Evolutionary conservation across 768 basidiomycete genomes (phyloP), one percentile per base, ranked within the genome.

Genomic region (Lentinula edodes): DNA sequence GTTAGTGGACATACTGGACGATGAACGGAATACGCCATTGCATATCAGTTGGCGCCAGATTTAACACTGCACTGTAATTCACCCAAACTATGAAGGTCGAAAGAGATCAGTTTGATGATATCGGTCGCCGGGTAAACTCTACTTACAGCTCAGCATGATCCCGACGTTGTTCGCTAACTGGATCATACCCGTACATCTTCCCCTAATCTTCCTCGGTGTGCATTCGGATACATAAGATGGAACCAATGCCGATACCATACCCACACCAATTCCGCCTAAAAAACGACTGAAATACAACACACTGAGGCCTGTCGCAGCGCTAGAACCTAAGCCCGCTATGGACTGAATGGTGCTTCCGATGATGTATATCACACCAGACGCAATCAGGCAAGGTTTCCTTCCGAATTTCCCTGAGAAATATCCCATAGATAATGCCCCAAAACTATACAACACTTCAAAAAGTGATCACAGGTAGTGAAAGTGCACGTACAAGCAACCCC

Each of bases 181-280:
- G 35, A 80, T 71, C 52, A 77, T 67, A 5, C 80, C 79, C 3
- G 82, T 81, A 58, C 81, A 81, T 6, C 82, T 74, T 2, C 83
- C 82, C 39, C 83, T 75, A 48, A 84, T 81, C 13, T 70, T 67
- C 57, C 70, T 76, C 2, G 82, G 82, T 2, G 76, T 74, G 52
- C 75, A 82, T 67, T 84, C 83, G 0, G 81, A 82, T 9, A 82
- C 74, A 52, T 83, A 84, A 0, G 80, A 73, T 12, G 83, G 82
- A 5, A 81, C 76, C 1, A 83, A 68, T 4, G 81, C 79, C 1
- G 78, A 76, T 6, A 79, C 74, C 76, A 81, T 79, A 13, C 85
- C 84, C 34, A 87, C 77, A 6, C 87, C 86, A 55, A 87, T 73
- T 18, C 88, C 87, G 6, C 81, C 78, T 0, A 89, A 60, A 70